These are phyloP conservation scores for Kalmanozyma brasiliensis DNA, from an alignment of 1,284 basidiomycete genomes.

Conservation along the genomic window DNA sequence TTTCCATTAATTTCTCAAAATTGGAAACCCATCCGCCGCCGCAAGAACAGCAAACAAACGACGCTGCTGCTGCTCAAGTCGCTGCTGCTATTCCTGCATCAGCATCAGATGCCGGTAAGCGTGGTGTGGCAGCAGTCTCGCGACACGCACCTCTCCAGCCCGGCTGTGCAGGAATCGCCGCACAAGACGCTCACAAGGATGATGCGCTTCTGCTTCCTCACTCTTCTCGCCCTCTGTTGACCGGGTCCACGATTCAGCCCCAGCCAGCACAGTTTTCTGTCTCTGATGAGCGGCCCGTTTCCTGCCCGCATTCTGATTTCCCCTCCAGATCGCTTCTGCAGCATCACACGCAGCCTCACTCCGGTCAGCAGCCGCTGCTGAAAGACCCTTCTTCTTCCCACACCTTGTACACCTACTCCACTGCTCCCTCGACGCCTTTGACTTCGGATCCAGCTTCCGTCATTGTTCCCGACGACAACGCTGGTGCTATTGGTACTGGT, in stretches of 20 bases:
- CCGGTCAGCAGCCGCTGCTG: conserved; percentile 4
- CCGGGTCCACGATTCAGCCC: neutral
- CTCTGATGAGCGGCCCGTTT: conserved; percentile 1
- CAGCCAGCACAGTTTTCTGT: neutral
- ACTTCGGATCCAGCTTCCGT: conserved; percentile 13
- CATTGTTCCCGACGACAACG: conserved; percentile 1
- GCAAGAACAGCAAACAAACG: neutral
- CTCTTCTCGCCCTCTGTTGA: neutral
- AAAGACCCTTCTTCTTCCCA: neutral
- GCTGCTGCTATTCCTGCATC: conserved; percentile 6
- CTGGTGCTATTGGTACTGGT: too few species aligned
- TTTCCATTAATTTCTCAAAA: too few species aligned
- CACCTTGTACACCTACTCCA: conserved; percentile 22
- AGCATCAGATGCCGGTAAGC: conserved; percentile 9
- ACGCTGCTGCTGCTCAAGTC: conserved; percentile 4
- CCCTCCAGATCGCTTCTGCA: neutral
- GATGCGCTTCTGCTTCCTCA: conserved; percentile 1
- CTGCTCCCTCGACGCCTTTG: conserved; percentile 19
- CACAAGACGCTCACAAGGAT: neutral
- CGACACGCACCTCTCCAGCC: neutral
- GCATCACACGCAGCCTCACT: neutral
- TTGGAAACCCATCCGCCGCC: neutral
- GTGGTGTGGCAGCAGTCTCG: neutral
- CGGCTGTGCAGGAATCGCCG: neutral
- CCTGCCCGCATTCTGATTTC: neutral